Base-by-base conservation (phyloP, 176 grass and related monocot species). In the Musa acuminata region DNA sequence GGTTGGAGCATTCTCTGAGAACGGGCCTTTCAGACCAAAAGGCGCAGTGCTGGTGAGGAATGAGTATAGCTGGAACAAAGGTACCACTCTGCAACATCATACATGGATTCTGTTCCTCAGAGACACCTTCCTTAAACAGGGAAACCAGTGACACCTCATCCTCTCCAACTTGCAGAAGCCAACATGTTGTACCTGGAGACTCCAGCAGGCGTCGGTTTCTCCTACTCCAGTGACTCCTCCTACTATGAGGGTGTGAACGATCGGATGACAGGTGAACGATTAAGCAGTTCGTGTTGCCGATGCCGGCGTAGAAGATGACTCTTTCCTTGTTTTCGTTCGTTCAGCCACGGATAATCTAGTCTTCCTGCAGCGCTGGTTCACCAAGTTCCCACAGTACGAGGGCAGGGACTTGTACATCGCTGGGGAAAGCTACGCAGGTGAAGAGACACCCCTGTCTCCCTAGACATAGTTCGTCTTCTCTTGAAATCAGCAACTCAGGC, bases 61-160 rank as follows among this genome's bases (percentile, higher is more conserved):
- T 78, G 80, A 98, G 82, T 89, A 89, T 80, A 88, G 90, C 75
- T 98, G 94, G 90, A 98, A 98, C 80, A 98, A 93, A 90, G 94
- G 94, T 98, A 83, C 74, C 67, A 50, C 10, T 4, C 48, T 51
- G 29, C 9, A 77, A 51, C 35, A 25, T 21, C 60, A 52, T 70
- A 16, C 29, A 35, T 35, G 29, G 48, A 70, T 22, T 50, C 17
- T 50, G n/a, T 77, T 25, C 25, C 57, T 22, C 22, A n/a, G 10
- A 52, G 4, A 17, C 23, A 23, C 16, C 20, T 57, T 57, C 1
- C 16, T 27, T 19, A 55, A 53, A 21, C 29, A 21, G 17, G 16
- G 52, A 74, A 54, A 74, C 13, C n/a, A 26, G 11, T 64, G 57
- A 64, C 24, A 9, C 29, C 29, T 35, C 29, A 3, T 27, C 24